These are phyloP conservation scores for Picea engelmannii DNA, from an alignment of 83 land plant species.

Conservation along the genomic window DNA sequence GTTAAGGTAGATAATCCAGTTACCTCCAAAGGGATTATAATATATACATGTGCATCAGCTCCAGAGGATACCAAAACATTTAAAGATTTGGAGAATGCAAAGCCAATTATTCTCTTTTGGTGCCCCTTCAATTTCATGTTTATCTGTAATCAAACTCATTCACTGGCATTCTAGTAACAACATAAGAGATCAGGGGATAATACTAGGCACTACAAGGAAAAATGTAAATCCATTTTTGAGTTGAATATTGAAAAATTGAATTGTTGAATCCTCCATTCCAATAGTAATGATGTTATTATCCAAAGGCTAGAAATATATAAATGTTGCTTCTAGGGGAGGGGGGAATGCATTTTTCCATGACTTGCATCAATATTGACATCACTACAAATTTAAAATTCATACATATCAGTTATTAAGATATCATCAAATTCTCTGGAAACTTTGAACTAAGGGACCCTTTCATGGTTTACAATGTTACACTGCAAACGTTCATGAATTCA, in stretches of 20 bases:
- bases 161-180: too few relatives aligned
- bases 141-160: too few relatives aligned
- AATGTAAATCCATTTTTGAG: conserved; percentile 36
- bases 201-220: neutral
- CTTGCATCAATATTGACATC: too few relatives aligned
- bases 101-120: conserved; percentile 59
- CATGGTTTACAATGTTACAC: too few relatives aligned
- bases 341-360: conserved; percentile 34
- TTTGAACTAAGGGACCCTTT: too few relatives aligned
- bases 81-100: conserved; percentile 74
- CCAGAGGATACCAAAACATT: conserved; percentile 88
- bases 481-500: too few relatives aligned
- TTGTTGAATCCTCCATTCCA: too few relatives aligned
- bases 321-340: conserved; percentile 85
- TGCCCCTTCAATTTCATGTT: too few relatives aligned
- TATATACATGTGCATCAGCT: conserved; percentile 83
- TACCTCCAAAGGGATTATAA: too few relatives aligned
- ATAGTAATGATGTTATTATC: conserved; percentile 76
- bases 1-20: too few relatives aligned
- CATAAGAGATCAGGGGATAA: too few relatives aligned
- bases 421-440: neutral
- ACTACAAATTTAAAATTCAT: too few relatives aligned
- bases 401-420: neutral
- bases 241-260: conserved; percentile 40
- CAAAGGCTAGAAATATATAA: conserved; percentile 78